Percentiles rank a stretch among this genome's conserved stretches.
Conservation (phyloP, 768 basidiomycete species). For the Leucocoprinus leucothites region DNA sequence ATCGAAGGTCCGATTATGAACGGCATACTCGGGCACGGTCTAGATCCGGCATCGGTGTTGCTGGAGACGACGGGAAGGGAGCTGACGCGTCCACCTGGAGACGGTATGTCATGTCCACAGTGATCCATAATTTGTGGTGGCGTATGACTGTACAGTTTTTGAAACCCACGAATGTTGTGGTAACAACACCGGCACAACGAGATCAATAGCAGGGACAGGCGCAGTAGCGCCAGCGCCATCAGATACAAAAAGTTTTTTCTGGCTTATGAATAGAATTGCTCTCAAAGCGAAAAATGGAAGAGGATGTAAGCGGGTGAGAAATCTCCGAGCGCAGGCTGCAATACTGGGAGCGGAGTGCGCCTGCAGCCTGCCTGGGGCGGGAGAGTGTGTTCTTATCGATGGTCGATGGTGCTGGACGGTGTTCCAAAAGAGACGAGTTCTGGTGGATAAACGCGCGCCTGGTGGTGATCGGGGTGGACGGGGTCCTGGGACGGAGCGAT, state of each 20-base stretch:
- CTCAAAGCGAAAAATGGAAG: slow-evolving; percentile 10
- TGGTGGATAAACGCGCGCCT: neutral
- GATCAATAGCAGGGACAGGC: too few relatives aligned
- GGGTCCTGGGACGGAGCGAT: neutral
- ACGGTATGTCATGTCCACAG: neutral
- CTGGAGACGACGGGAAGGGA: neutral
- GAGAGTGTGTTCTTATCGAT: neutral
- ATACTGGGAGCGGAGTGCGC: neutral
- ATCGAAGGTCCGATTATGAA: neutral
- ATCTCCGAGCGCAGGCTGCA: neutral
- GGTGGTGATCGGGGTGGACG: neutral
- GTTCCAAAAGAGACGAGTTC: neutral
- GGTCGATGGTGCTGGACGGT: neutral
- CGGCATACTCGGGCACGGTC: neutral
- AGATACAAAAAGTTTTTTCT: slow-evolving; percentile 12
- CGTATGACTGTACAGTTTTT: slow-evolving; percentile 4
- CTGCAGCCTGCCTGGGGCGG: neutral
- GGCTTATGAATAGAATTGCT: slow-evolving; percentile 9
- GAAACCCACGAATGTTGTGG: slow-evolving; percentile 9
- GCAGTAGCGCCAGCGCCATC: slow-evolving; percentile 9
- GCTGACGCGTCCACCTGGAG: neutral
- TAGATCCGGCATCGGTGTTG: neutral
- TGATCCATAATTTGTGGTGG: neutral
- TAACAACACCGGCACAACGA: neutral
- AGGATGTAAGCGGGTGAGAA: neutral